These are phyloP conservation scores for Exophiala dermatitidis DNA, from an alignment of 2,329 filamentous ascomycete genomes.

Conservation along the genomic window DNA sequence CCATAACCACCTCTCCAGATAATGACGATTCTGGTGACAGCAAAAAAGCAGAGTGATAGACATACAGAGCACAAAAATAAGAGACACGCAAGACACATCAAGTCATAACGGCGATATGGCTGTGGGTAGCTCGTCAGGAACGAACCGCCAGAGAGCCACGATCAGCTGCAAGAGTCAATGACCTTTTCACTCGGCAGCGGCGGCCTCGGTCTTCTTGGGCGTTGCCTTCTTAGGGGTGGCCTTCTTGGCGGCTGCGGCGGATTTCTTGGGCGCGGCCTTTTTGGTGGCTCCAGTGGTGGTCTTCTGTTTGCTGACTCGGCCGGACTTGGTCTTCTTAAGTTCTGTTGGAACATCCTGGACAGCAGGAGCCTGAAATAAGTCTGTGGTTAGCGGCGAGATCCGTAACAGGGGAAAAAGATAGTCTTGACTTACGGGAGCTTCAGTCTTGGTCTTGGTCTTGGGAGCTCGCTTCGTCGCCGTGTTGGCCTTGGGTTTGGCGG, in stretches of 20 bases:
- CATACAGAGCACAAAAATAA: constrained; percentile 2
- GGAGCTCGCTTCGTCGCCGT: constrained; percentile 41
- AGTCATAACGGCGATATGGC: constrained; percentile 20
- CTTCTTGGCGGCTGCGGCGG: constrained; percentile 36
- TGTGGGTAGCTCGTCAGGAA: not conserved
- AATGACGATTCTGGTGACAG: too few relatives aligned
- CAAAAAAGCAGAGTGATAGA: too few relatives aligned
- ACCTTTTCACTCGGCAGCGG: constrained; percentile 2
- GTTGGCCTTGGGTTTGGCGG: constrained; percentile 47
- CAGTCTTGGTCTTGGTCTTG: constrained; percentile 28
- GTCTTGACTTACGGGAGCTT: constrained; percentile 25
- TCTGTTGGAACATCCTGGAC: constrained; percentile 63
- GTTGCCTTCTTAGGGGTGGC: constrained; percentile 37
- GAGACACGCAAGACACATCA: constrained; percentile 20
- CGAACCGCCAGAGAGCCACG: constrained; percentile 11
- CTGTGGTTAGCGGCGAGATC: constrained; percentile 22
- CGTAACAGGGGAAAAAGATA: not conserved
- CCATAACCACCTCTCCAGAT: too few relatives aligned
- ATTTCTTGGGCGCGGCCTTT: constrained; percentile 41
- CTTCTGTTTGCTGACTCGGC: constrained; percentile 68
- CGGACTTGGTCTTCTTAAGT: constrained; percentile 76
- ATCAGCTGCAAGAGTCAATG: too few relatives aligned
- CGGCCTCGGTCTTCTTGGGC: constrained; percentile 36
- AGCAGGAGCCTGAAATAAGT: constrained; percentile 50
- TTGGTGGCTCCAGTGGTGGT: constrained; percentile 35